Percentiles rank a stretch among this genome's conserved stretches.
Conservation (phyloP, 768 basidiomycete species). For the Pisolithus tinctorius region DNA sequence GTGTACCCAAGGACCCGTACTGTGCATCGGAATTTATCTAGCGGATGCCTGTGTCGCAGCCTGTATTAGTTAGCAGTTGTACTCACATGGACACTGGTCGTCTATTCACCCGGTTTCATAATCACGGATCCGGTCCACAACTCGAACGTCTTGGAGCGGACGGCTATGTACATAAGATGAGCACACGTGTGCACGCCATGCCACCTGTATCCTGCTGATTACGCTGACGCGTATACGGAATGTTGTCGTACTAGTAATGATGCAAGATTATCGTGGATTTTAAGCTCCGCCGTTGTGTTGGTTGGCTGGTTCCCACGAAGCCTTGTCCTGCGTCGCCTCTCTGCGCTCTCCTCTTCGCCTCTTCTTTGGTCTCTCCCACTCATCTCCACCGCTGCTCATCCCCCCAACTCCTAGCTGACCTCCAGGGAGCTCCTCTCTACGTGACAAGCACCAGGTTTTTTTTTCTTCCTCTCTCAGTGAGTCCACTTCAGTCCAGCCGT, state of each 20-base stretch:
- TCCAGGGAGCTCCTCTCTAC: constrained; percentile 6
- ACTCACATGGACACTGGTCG: too few relatives aligned
- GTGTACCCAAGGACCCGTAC: too few relatives aligned
- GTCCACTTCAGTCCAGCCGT: constrained; percentile 5
- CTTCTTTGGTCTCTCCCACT: constrained; percentile 23
- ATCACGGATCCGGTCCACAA: too few relatives aligned
- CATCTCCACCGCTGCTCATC: constrained; percentile 7
- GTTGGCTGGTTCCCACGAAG: constrained; percentile 31
- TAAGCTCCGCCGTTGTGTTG: constrained; percentile 38
- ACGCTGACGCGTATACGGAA: not conserved
- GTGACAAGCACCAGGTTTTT: constrained; percentile 6
- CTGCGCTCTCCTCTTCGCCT: constrained; percentile 29
- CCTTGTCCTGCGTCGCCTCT: constrained; percentile 33
- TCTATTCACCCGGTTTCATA: too few relatives aligned
- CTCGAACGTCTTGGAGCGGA: too few relatives aligned
- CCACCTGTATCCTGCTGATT: not conserved
- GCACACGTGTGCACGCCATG: not conserved
- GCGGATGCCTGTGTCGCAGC: too few relatives aligned
- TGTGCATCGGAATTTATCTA: too few relatives aligned
- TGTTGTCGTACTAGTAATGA: not conserved
- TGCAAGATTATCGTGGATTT: constrained; percentile 24
- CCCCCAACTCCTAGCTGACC: constrained; percentile 19
- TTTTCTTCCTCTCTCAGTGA: constrained; percentile 17
- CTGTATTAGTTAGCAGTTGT: too few relatives aligned
- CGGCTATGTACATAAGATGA: too few relatives aligned